phyloP scores from a whole-genome alignment of 768 basidiomycete species.

The Lactarius pseudohatsudake region DNA sequence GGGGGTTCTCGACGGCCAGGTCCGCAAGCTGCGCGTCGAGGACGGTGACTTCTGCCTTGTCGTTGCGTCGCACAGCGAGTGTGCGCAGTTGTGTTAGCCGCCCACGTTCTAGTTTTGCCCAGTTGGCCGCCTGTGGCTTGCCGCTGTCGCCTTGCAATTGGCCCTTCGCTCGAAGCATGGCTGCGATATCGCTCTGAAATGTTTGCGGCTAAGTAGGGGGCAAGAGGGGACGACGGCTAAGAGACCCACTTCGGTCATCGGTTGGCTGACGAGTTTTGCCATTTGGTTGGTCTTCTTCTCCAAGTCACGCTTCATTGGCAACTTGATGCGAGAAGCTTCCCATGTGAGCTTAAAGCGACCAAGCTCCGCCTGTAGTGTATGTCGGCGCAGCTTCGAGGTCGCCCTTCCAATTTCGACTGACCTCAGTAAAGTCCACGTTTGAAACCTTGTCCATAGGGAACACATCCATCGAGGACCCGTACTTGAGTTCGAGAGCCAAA shows the following conservation, averaged over 20 bases:
- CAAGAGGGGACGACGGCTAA: conserved; percentile 8
- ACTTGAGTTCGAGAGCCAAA: conserved; percentile 62
- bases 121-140: conserved; percentile 38
- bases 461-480: conserved; percentile 60
- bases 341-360: conserved; percentile 52
- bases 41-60: conserved; percentile 56
- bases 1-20: conserved; percentile 37
- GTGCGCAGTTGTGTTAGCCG: conserved; percentile 69
- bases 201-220: conserved; percentile 14
- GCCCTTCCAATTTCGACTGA: conserved; percentile 39
- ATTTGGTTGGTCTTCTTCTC: conserved; percentile 68
- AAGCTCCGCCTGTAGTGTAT: conserved; percentile 62
- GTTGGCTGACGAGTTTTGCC: conserved; percentile 54
- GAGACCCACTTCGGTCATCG: conserved; percentile 68
- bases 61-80: conserved; percentile 72
- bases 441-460: conserved; percentile 88
- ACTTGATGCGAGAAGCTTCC: conserved; percentile 51
- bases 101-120: conserved; percentile 56
- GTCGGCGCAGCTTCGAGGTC: background rate
- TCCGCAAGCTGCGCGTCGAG: conserved; percentile 67
- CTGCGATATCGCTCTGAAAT: conserved; percentile 74
- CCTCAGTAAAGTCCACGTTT: conserved; percentile 63
- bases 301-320: conserved; percentile 67
- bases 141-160: conserved; percentile 33
- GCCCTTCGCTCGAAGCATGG: conserved; percentile 72